A percentile compares a stretch with the other conserved stretches of the same genome.
phyloP scores from a whole-genome alignment of 1,284 basidiomycete genomes.

The Puccinia horiana region DNA sequence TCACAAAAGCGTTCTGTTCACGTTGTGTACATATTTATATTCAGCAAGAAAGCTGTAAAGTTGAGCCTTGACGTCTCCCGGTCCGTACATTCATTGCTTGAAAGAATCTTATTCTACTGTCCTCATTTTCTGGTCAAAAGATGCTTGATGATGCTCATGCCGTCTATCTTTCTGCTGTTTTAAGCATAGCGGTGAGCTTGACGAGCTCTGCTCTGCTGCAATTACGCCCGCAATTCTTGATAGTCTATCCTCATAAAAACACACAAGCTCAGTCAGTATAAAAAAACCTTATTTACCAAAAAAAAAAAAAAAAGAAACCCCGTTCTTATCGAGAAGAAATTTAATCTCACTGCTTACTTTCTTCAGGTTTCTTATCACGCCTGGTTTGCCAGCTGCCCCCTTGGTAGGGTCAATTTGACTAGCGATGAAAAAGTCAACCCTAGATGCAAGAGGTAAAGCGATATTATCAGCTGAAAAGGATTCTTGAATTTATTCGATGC shows the following conservation, averaged over 20 bases:
- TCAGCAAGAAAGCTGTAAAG: no score
- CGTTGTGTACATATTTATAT: no score
- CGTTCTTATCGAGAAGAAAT: neutral
- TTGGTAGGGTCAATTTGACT: neutral
- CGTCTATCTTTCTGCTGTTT: neutral
- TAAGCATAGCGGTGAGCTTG: neutral
- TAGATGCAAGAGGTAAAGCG: neutral
- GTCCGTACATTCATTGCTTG: no score
- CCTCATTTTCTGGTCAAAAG: no score
- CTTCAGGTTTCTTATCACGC: neutral
- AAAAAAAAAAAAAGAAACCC: neutral
- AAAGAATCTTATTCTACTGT: no score
- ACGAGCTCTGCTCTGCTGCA: neutral
- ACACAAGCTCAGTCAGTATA: neutral
- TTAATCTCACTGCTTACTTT: neutral
- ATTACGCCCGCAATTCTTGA: neutral
- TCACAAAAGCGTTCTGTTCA: no score
- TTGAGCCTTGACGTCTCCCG: no score
- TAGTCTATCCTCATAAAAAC: neutral
- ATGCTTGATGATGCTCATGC: no score
- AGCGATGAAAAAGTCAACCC: conserved; percentile 7
- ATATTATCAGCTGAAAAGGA: neutral
- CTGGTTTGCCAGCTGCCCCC: neutral
- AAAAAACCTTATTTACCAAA: neutral
- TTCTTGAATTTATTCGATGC: neutral